Percentiles rank a stretch among this genome's conserved stretches.
Conservation (phyloP, 495 filamentous ascomycete species). For the Podospora pseudocomata region DNA sequence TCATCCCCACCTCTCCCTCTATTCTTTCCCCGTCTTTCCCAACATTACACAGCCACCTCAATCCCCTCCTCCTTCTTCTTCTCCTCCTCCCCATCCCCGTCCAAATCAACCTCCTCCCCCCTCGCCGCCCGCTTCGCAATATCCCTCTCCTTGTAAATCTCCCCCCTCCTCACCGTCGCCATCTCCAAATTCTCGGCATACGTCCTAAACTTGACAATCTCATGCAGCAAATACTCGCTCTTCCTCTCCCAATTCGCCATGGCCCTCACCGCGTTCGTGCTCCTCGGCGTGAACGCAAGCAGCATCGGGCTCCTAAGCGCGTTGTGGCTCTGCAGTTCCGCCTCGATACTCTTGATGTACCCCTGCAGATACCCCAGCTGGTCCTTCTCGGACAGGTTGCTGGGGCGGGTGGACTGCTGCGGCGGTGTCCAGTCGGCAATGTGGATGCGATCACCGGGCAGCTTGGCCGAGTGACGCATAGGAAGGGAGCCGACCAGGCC, state of each 20-base stretch:
- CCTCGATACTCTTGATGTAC: conserved; percentile 83
- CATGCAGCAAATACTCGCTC: conserved; percentile 82
- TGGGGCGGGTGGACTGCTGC: conserved; percentile 80
- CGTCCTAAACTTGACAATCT: conserved; percentile 93
- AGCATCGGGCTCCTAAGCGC: conserved; percentile 79
- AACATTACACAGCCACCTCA: conserved; percentile 1
- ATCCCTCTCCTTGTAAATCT: conserved; percentile 50
- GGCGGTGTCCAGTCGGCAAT: conserved; percentile 96
- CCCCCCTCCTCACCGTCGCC: conserved; percentile 39
- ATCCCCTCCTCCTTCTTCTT: neutral
- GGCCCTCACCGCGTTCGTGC: conserved; percentile 74
- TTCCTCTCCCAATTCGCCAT: conserved; percentile 97
- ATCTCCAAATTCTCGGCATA: conserved; percentile 77
- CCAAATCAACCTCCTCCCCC: conserved; percentile 31
- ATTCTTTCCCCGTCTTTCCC: neutral
- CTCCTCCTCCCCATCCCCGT: conserved; percentile 10
- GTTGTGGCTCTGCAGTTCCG: conserved; percentile 82
- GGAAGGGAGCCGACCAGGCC: conserved; percentile 37
- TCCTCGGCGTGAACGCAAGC: conserved; percentile 82
- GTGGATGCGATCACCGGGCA: conserved; percentile 81
- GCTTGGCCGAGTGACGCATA: conserved; percentile 38
- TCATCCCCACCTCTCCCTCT: neutral
- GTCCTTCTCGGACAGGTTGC: conserved; percentile 69
- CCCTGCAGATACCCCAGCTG: conserved; percentile 69
- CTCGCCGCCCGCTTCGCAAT: conserved; percentile 36